Evolutionary conservation across 345 rosid genomes (phyloP), one percentile per base, ranked within the genome.

Genomic region (Conringia planisiliqua): DNA sequence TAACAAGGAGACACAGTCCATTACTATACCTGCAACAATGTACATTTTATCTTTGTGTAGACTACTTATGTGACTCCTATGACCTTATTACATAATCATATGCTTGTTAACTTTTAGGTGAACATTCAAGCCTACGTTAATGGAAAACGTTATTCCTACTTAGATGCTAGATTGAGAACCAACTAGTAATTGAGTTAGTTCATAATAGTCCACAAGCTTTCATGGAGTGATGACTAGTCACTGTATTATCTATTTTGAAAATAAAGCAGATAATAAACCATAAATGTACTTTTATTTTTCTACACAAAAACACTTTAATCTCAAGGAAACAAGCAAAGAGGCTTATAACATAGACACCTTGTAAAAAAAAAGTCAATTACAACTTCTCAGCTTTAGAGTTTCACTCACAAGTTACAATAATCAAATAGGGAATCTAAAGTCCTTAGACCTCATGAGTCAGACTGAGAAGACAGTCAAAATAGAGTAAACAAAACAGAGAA

Each of bases 341-440:
- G 30, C 26, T 38, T 39, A 20, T 22, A 52, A 16, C 57, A 62
- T 18, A 16, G 57, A 44, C 22, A 68, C 38, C 38, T 39, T 51
- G 26, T 3, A 69, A 12, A 48, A 33, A 51, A 39, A 68, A 54
- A 52, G 43, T 55, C 52, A 63, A 51, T 4, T 9, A 70, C 50
- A 33, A 76, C 9, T 33, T 17, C 42, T 17, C 33, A 32, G 35
- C 6, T 61, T 60, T 6, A 5, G 14, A 29, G 33, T 46, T 47
- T 36, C 40, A 66, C 51, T 66, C 59, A 59, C 52, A 52, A 26
- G 62, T 22, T 13, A 40, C 77, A 73, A 59, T 74, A 59, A 33
- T 63, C 74, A 69, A 27, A 7, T 17, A 62, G 38, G 66, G 50
- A 77, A 54, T 63, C 66, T 60, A 58, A 62, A 67, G 50, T 42